phyloP scores from a whole-genome alignment of 179 eudicot species.

The Spergularia azorica region DNA sequence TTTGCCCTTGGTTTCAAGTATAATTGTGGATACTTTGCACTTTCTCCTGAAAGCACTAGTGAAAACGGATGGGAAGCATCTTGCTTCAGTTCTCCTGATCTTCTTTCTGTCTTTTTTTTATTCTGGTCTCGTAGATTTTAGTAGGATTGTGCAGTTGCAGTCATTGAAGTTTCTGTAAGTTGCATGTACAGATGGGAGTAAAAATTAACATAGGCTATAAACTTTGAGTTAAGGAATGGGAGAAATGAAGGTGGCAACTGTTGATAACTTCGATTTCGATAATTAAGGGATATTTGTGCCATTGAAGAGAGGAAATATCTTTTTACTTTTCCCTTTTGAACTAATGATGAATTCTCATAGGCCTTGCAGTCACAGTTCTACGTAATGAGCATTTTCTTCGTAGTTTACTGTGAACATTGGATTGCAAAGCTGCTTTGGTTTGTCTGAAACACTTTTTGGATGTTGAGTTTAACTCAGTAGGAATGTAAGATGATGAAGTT shows the following conservation, averaged over 20 bases:
- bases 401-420: not conserved
- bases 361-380: not conserved
- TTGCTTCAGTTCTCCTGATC: conserved; percentile 1
- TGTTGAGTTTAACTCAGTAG: not conserved
- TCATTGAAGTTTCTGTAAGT: conserved; percentile 21
- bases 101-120: not conserved
- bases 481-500: too few relatives aligned
- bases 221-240: not conserved
- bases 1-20: conserved; percentile 32
- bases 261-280: not conserved
- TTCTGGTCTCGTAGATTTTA: conserved; percentile 6
- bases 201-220: conserved; percentile 11
- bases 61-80: not conserved
- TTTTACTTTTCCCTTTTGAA: not conserved
- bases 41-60: conserved; percentile 19
- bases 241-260: conserved; percentile 5
- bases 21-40: conserved; percentile 22
- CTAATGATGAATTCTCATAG: not conserved
- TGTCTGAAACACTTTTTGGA: not conserved
- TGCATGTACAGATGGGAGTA: conserved; percentile 10
- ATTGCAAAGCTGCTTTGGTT: not conserved
- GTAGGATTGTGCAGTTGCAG: conserved; percentile 30
- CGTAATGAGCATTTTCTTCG: not conserved
- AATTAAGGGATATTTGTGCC: not conserved
- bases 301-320: not conserved